Evolutionary conservation across 768 basidiomycete species (phyloP).

Genomic region (Mycena indigotica): DNA sequence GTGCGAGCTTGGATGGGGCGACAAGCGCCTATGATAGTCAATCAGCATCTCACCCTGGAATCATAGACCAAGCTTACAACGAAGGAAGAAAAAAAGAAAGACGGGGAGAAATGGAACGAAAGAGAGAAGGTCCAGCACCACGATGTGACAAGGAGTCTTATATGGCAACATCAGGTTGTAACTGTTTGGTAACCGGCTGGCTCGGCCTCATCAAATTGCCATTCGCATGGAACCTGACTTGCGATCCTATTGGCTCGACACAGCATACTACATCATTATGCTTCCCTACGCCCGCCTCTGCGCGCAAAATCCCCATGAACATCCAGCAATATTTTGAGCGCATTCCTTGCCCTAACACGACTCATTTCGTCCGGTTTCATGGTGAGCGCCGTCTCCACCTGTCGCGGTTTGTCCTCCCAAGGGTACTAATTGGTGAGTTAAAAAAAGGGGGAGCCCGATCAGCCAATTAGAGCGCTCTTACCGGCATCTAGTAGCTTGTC

Average conservation of each 20-base stretch:
- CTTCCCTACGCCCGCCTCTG: constrained; percentile 45
- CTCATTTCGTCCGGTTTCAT: constrained; percentile 81
- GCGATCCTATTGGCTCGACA: neutral
- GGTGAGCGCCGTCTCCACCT: constrained; percentile 71
- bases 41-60: neutral
- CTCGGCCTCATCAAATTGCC: constrained; percentile 24
- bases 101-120: constrained; percentile 41
- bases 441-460: constrained; percentile 27
- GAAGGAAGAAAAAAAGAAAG: constrained; percentile 40
- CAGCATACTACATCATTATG: constrained; percentile 36
- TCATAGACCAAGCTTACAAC: constrained; percentile 37
- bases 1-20: constrained; percentile 42
- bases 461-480: constrained; percentile 34
- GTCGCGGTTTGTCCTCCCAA: constrained; percentile 67
- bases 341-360: constrained; percentile 89
- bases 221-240: neutral
- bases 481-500: constrained; percentile 42
- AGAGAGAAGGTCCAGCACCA: constrained; percentile 35
- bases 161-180: too few relatives aligned
- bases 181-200: constrained; percentile 33
- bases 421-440: constrained; percentile 66
- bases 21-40: constrained; percentile 43
- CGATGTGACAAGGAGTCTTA: too few relatives aligned
- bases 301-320: constrained; percentile 88
- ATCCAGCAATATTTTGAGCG: constrained; percentile 87